Conservation (phyloP, 805 yeast species). For the Saturnispora dispora region DNA sequence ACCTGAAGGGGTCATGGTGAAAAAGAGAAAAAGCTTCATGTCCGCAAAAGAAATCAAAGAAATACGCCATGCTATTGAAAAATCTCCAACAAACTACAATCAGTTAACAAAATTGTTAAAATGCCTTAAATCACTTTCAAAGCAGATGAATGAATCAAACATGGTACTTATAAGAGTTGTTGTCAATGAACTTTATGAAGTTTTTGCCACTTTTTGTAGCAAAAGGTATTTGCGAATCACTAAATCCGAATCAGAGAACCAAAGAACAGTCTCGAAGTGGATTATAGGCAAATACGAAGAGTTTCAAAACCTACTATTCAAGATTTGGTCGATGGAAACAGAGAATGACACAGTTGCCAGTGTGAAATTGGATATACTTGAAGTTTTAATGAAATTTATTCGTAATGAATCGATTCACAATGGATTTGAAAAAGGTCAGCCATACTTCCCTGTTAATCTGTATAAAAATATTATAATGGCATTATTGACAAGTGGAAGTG, state of each 20-base stretch:
- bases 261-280: conserved; percentile 53
- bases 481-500: conserved; percentile 27
- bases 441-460: conserved; percentile 53
- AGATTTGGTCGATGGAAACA: conserved; percentile 31
- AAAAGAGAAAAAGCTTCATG: not conserved
- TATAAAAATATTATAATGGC: conserved; percentile 34
- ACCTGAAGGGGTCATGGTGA: not conserved
- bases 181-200: conserved; percentile 33
- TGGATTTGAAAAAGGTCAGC: conserved; percentile 42
- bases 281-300: conserved; percentile 46
- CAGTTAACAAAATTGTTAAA: conserved; percentile 40
- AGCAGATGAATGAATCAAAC: conserved; percentile 18
- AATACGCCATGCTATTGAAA: conserved; percentile 25
- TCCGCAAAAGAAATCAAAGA: conserved; percentile 20
- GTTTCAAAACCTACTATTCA: conserved; percentile 38
- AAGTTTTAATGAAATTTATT: conserved; percentile 45
- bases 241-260: conserved; percentile 31
- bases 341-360: conserved; percentile 31
- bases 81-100: conserved; percentile 46
- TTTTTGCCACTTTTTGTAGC: conserved; percentile 41
- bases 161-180: conserved; percentile 28
- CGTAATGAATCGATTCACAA: conserved; percentile 47
- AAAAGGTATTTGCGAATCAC: conserved; percentile 32
- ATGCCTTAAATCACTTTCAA: conserved; percentile 25
- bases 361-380: conserved; percentile 45